Evolutionary conservation across 2,329 filamentous ascomycete genomes (phyloP).

Genomic region (Sporothrix pseudoabietina): DNA sequence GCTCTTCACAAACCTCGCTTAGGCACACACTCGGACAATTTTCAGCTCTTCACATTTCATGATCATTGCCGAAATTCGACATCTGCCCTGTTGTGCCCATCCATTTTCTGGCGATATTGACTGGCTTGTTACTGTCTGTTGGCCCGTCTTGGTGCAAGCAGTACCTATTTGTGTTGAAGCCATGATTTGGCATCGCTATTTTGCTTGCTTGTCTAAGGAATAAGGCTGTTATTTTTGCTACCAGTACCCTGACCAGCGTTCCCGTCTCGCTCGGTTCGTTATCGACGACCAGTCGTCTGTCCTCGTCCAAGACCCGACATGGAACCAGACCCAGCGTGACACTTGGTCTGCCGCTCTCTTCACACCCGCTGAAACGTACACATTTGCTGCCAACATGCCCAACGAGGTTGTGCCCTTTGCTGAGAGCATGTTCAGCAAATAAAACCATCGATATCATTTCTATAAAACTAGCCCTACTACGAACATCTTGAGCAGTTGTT

Average conservation of each 20-base stretch:
- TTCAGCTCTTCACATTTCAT: not conserved
- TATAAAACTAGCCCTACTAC: no score
- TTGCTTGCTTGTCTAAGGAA: no score
- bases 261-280: not conserved
- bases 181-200: not conserved
- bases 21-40: no score
- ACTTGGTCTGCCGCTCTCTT: not conserved
- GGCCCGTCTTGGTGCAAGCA: not conserved
- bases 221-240: not conserved
- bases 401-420: conserved; percentile 5
- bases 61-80: not conserved
- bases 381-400: not conserved
- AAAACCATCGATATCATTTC: no score
- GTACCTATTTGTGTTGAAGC: not conserved
- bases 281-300: conserved; percentile 8
- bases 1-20: not conserved
- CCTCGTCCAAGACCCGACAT: not conserved
- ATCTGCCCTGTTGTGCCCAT: not conserved
- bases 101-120: not conserved
- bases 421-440: not conserved
- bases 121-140: not conserved
- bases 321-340: not conserved
- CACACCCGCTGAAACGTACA: not conserved
- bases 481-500: no score
- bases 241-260: not conserved